A percentile compares a stretch with the other conserved stretches of the same genome.
Evolutionary conservation across 768 basidiomycete species (phyloP).

Genomic region (Pleurotus pulmonarius): DNA sequence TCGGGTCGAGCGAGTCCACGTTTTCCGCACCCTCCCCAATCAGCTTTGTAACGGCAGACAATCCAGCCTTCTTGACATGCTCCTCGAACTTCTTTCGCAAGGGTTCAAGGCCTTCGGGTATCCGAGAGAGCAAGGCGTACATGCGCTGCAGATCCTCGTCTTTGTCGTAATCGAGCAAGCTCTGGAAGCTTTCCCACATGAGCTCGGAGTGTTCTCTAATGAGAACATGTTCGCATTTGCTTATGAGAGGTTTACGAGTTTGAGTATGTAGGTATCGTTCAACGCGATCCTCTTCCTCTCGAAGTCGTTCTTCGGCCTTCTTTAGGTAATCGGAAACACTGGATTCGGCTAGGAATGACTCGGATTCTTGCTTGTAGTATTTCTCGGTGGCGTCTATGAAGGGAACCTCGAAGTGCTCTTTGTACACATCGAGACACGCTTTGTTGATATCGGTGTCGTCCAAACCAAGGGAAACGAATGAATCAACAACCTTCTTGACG

Average conservation of each 20-base stretch:
- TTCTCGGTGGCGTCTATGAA: slow-evolving; percentile 87
- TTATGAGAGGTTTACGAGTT: slow-evolving; percentile 77
- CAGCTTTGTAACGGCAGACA: slow-evolving; percentile 76
- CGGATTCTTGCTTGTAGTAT: slow-evolving; percentile 91
- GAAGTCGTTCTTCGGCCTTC: slow-evolving; percentile 88
- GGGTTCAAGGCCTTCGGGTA: slow-evolving; percentile 87
- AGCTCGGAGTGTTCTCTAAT: slow-evolving; percentile 80
- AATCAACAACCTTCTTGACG: slow-evolving; percentile 92
- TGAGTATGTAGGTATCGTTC: slow-evolving; percentile 90
- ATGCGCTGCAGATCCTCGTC: slow-evolving; percentile 93
- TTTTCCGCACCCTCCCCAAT: slow-evolving; percentile 52
- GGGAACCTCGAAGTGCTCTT: slow-evolving; percentile 82
- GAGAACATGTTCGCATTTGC: slow-evolving; percentile 87
- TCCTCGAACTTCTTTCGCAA: slow-evolving; percentile 90
- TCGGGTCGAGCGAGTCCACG: slow-evolving; percentile 76
- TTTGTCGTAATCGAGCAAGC: slow-evolving; percentile 86
- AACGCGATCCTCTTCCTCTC: slow-evolving; percentile 93
- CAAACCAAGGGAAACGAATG: slow-evolving; percentile 90
- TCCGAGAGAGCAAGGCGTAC: slow-evolving; percentile 89
- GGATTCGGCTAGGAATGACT: slow-evolving; percentile 84
- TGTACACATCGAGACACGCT: slow-evolving; percentile 90
- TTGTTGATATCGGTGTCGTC: slow-evolving; percentile 92
- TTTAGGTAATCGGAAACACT: slow-evolving; percentile 92
- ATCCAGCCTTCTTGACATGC: slow-evolving; percentile 89
- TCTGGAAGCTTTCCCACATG: slow-evolving; percentile 94